Percentiles rank a stretch among this genome's conserved stretches.
Conservation (phyloP, 371 early-diverging fungal species). For the Basidiobolus heterosporus region DNA sequence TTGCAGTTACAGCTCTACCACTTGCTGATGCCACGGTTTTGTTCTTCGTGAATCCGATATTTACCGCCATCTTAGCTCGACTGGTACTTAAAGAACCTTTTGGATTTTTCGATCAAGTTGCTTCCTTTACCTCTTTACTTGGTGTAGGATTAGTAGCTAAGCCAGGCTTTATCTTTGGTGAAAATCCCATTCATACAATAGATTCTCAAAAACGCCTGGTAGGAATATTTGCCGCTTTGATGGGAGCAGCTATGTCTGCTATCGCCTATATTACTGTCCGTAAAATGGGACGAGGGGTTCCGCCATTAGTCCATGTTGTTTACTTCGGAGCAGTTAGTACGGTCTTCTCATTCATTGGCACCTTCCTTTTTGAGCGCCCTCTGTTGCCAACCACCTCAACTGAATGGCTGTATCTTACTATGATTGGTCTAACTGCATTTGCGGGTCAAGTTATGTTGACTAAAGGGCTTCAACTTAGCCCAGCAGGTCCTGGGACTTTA, state of each 20-base stretch:
- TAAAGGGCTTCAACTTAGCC: slow-evolving; percentile 54
- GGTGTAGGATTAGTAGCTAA: slow-evolving; percentile 50
- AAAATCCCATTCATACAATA: too few relatives aligned
- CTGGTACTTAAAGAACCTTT: slow-evolving; percentile 47
- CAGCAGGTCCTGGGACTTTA: slow-evolving; percentile 56
- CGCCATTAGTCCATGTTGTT: slow-evolving; percentile 55
- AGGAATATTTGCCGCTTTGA: slow-evolving; percentile 1
- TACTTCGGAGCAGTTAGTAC: slow-evolving; percentile 50
- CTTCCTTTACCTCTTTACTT: slow-evolving; percentile 30
- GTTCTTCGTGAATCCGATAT: slow-evolving; percentile 60
- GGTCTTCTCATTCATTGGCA: slow-evolving; percentile 8
- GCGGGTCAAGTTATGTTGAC: slow-evolving; percentile 60
- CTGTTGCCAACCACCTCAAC: neutral
- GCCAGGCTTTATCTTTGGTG: slow-evolving; percentile 38
- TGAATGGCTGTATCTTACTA: neutral
- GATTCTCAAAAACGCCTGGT: neutral
- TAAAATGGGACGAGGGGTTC: slow-evolving; percentile 39
- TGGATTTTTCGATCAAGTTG: slow-evolving; percentile 31
- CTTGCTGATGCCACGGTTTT: slow-evolving; percentile 60
- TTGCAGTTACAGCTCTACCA: slow-evolving; percentile 41
- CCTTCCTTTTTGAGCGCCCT: slow-evolving; percentile 7
- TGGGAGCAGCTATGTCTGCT: slow-evolving; percentile 12
- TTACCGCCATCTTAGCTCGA: slow-evolving; percentile 50
- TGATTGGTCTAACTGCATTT: slow-evolving; percentile 25
- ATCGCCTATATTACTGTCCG: slow-evolving; percentile 56